Percentiles rank a stretch among this genome's conserved stretches.
These are phyloP conservation scores for Protomyces arabidopsidicola DNA, from an alignment of 1,139 yeast species.

Conservation along the genomic window DNA sequence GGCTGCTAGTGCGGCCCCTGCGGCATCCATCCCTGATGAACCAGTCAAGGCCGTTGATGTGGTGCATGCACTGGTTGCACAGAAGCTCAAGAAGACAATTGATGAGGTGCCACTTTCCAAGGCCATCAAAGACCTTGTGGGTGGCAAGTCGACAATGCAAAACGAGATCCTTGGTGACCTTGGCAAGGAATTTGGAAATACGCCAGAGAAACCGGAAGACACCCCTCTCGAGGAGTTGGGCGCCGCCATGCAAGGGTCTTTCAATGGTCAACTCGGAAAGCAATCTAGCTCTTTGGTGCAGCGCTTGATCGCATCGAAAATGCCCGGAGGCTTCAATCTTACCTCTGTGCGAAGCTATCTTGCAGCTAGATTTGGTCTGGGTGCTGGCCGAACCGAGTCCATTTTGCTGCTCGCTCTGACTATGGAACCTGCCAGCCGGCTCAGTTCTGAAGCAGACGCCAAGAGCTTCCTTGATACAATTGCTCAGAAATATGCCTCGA, in stretches of 20 bases:
- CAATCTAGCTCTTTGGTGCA: constrained; percentile 84
- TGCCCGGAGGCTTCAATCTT: constrained; percentile 98
- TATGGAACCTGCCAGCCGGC: constrained; percentile 84
- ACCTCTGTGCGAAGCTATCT: constrained; percentile 87
- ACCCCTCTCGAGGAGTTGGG: constrained; percentile 94
- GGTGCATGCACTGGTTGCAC: constrained; percentile 87
- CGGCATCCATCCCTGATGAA: constrained; percentile 75
- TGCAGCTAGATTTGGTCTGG: constrained; percentile 86
- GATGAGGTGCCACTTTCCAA: constrained; percentile 82
- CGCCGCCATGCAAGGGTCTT: constrained; percentile 86
- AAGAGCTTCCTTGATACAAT: constrained; percentile 76
- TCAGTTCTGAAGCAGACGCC: constrained; percentile 82
- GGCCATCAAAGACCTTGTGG: constrained; percentile 93
- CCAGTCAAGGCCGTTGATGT: constrained; percentile 81
- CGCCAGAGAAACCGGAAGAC: constrained; percentile 98
- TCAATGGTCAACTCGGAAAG: constrained; percentile 84
- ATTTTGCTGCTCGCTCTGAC: constrained; percentile 77
- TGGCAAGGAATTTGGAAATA: constrained; percentile 94
- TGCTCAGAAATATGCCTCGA: constrained; percentile 79
- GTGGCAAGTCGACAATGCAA: constrained; percentile 97
- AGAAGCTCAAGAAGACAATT: constrained; percentile 83
- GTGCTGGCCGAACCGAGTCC: constrained; percentile 89
- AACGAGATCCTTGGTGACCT: constrained; percentile 97
- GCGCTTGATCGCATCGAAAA: constrained; percentile 88
- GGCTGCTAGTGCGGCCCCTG: constrained; percentile 66